Conservation (phyloP, 139 green algal species). For the Zygnema cylindricum region DNA sequence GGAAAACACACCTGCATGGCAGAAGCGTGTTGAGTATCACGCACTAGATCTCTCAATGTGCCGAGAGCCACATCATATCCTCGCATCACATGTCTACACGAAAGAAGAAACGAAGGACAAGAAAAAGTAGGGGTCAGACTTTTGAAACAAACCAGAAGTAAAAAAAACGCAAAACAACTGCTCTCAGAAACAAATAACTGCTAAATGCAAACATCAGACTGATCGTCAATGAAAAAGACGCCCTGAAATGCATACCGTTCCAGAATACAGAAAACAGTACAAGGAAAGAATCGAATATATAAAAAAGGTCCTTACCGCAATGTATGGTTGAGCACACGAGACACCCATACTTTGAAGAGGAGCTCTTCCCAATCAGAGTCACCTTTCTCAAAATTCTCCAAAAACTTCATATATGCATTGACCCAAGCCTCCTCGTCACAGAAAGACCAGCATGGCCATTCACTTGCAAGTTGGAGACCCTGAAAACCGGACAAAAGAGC, state of each 20-base stretch:
- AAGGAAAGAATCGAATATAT: no score
- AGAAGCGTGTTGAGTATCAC: conserved; percentile 44
- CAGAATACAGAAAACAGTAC: no score
- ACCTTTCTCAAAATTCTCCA: conserved; percentile 60
- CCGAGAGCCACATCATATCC: conserved; percentile 54
- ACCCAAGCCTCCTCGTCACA: conserved; percentile 56
- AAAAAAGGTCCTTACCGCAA: neutral
- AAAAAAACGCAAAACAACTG: no score
- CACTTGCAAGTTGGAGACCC: conserved; percentile 9
- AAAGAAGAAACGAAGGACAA: no score
- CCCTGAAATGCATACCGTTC: no score
- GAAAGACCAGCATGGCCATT: conserved; percentile 53
- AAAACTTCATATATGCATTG: conserved; percentile 30
- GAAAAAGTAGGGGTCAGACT: no score
- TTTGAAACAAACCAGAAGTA: no score
- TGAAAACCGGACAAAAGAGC: no score
- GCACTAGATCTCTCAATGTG: conserved; percentile 48
- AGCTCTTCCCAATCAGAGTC: conserved; percentile 59
- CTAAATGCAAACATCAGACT: neutral
- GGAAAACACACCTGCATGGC: conserved; percentile 39
- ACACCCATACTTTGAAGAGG: conserved; percentile 56
- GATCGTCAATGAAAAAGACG: neutral
- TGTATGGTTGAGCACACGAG: conserved; percentile 58
- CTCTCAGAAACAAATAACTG: no score
- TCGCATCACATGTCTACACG: conserved; percentile 49